Conservation (phyloP, 768 basidiomycete genomes). For the Pleurotus giganteus region DNA sequence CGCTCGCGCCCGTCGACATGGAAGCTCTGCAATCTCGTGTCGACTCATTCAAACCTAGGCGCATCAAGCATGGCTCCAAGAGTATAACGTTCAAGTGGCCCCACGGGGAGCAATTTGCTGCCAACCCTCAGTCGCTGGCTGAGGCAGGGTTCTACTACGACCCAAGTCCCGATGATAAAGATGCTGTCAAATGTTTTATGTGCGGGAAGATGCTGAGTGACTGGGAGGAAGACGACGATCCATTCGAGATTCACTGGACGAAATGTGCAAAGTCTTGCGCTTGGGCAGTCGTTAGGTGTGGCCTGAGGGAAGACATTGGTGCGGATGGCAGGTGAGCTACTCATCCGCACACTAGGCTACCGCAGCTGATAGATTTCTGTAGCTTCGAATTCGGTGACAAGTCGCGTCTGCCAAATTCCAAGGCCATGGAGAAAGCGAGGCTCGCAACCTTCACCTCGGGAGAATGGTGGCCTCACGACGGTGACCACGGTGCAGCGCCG, state of each 20-base stretch:
- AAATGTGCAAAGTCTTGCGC: conserved; percentile 66
- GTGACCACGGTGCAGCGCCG: conserved; percentile 67
- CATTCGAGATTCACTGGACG: conserved; percentile 75
- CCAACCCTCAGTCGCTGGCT: conserved; percentile 75
- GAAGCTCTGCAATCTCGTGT: conserved; percentile 56
- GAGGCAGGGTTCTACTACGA: conserved; percentile 89
- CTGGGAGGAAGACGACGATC: conserved; percentile 87
- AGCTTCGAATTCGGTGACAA: conserved; percentile 64
- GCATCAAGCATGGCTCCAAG: conserved; percentile 40
- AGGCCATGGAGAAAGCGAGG: conserved; percentile 71
- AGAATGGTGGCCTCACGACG: conserved; percentile 70
- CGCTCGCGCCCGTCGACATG: conserved; percentile 33
- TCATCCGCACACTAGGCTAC: neutral
- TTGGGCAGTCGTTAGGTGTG: conserved; percentile 84
- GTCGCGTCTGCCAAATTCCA: conserved; percentile 61
- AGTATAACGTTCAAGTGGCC: conserved; percentile 68
- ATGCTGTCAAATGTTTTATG: conserved; percentile 81
- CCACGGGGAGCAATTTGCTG: conserved; percentile 58
- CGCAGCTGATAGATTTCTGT: conserved; percentile 4
- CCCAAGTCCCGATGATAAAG: conserved; percentile 63
- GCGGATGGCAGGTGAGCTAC: conserved; percentile 49
- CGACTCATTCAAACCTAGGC: conserved; percentile 69
- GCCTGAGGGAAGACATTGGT: conserved; percentile 56
- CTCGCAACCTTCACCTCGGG: conserved; percentile 59
- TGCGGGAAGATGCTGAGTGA: conserved; percentile 81